A percentile compares a stretch with the other conserved stretches of the same genome.
phyloP scores from a whole-genome alignment of 495 filamentous ascomycete genomes.

The Penicillium manginii region DNA sequence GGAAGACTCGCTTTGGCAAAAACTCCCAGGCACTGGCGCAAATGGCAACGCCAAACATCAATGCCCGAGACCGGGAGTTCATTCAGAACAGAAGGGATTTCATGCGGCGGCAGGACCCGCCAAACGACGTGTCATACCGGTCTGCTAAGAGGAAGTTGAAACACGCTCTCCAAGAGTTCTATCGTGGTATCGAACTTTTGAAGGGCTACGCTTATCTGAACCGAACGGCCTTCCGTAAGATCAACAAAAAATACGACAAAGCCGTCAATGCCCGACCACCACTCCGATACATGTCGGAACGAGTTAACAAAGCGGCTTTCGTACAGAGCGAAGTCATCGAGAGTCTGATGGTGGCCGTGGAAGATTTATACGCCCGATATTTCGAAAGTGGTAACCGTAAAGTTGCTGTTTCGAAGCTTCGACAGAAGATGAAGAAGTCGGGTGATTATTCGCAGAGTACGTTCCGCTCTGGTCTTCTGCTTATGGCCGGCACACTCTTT shows the following conservation, averaged over 20 bases:
- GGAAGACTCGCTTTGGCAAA: slow-evolving; percentile 54
- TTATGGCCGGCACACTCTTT: slow-evolving; percentile 75
- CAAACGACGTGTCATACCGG: slow-evolving; percentile 72
- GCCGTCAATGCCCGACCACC: slow-evolving; percentile 74
- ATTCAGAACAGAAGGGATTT: slow-evolving; percentile 62
- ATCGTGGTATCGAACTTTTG: slow-evolving; percentile 85
- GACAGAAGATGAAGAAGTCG: slow-evolving; percentile 63
- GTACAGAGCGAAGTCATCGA: slow-evolving; percentile 84
- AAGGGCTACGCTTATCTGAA: slow-evolving; percentile 91
- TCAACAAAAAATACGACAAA: slow-evolving; percentile 99
- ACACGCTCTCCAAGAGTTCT: slow-evolving; percentile 86
- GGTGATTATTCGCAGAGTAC: slow-evolving; percentile 72
- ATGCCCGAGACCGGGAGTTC: slow-evolving; percentile 32
- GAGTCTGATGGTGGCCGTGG: slow-evolving; percentile 71
- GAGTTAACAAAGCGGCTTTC: slow-evolving; percentile 88
- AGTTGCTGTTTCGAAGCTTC: slow-evolving; percentile 82
- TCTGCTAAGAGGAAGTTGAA: slow-evolving; percentile 90
- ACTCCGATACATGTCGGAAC: slow-evolving; percentile 86
- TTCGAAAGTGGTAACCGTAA: slow-evolving; percentile 92
- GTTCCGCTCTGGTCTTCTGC: slow-evolving; percentile 79
- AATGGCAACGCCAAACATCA: slow-evolving; percentile 50
- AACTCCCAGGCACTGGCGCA: slow-evolving; percentile 58
- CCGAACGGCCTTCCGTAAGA: slow-evolving; percentile 90
- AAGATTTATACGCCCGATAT: slow-evolving; percentile 91
- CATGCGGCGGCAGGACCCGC: slow-evolving; percentile 54